Evolutionary conservation across 2,329 filamentous ascomycete species (phyloP).

Genomic region (Xylaria sp.): DNA sequence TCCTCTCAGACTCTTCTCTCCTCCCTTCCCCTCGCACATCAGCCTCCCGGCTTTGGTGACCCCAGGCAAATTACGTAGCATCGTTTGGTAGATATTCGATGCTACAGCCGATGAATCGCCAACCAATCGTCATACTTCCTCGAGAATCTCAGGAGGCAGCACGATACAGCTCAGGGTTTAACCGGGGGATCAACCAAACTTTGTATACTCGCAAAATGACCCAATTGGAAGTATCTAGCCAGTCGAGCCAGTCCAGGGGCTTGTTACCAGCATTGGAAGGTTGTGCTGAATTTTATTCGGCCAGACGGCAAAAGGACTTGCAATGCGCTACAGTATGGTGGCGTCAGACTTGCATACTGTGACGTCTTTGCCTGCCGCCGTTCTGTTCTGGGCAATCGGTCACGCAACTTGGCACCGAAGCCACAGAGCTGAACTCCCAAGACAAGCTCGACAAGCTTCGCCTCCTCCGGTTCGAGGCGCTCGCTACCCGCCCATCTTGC

Average conservation of each 20-base stretch:
- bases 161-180: too few species aligned
- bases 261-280: too few species aligned
- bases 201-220: too few species aligned
- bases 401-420: conserved; percentile 13
- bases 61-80: not conserved
- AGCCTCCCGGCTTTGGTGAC: not conserved
- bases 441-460: not conserved
- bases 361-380: conserved; percentile 3
- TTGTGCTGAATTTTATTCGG: too few species aligned
- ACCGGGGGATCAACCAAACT: too few species aligned
- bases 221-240: too few species aligned
- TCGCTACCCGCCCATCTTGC: not conserved
- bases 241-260: too few species aligned
- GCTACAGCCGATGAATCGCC: not conserved
- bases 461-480: not conserved
- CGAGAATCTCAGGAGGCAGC: too few species aligned
- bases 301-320: too few species aligned
- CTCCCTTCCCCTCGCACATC: not conserved
- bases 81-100: not conserved
- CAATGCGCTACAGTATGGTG: not conserved
- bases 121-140: too few species aligned
- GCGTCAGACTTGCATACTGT: not conserved
- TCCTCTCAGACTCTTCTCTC: not conserved
- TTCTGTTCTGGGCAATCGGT: conserved; percentile 21
- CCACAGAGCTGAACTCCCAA: too few species aligned